Percentiles rank a stretch among this genome's conserved stretches.
Conservation (phyloP, 768 basidiomycete species). For the Suillus americanus region DNA sequence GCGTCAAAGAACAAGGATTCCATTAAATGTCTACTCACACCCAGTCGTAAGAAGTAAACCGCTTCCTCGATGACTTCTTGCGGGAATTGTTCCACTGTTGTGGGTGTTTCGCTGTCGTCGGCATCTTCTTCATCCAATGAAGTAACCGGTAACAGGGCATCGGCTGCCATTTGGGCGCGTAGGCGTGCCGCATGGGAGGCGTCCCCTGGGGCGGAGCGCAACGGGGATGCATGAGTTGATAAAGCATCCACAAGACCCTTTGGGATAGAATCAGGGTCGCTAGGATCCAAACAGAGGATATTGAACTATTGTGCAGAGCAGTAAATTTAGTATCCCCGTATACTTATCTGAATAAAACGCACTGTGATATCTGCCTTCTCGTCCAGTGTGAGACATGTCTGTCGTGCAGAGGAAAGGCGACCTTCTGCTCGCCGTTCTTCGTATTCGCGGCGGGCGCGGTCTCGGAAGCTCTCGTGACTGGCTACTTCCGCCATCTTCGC, state of each 20-base stretch:
- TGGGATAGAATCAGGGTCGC: slow-evolving; percentile 64
- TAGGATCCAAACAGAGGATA: slow-evolving; percentile 74
- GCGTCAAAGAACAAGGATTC: slow-evolving; percentile 12
- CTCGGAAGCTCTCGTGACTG: slow-evolving; percentile 61
- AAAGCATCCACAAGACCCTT: slow-evolving; percentile 61
- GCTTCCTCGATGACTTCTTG: slow-evolving; percentile 66
- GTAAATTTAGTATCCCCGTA: slow-evolving; percentile 4
- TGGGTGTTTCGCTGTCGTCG: slow-evolving; percentile 18
- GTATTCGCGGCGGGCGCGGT: slow-evolving; percentile 70
- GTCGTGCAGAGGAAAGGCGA: slow-evolving; percentile 67
- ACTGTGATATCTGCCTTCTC: slow-evolving; percentile 66
- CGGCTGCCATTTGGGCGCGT: slow-evolving; percentile 70
- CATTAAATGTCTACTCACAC: slow-evolving; percentile 39
- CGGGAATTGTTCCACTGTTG: slow-evolving; percentile 38
- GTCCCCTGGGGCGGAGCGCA: slow-evolving; percentile 9
- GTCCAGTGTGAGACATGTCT: slow-evolving; percentile 74
- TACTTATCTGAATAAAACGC: slow-evolving; percentile 4
- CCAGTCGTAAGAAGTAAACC: slow-evolving; percentile 62
- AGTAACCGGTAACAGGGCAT: slow-evolving; percentile 57
- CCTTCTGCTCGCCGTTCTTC: slow-evolving; percentile 75
- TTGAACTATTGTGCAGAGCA: slow-evolving; percentile 58
- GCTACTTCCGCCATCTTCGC: slow-evolving; percentile 57
- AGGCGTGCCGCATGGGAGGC: slow-evolving; percentile 45
- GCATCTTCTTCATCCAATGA: slow-evolving; percentile 38
- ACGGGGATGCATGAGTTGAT: slow-evolving; percentile 35